Base-by-base conservation (phyloP, 345 rosid genomes). In the Lepidium africanum region DNA sequence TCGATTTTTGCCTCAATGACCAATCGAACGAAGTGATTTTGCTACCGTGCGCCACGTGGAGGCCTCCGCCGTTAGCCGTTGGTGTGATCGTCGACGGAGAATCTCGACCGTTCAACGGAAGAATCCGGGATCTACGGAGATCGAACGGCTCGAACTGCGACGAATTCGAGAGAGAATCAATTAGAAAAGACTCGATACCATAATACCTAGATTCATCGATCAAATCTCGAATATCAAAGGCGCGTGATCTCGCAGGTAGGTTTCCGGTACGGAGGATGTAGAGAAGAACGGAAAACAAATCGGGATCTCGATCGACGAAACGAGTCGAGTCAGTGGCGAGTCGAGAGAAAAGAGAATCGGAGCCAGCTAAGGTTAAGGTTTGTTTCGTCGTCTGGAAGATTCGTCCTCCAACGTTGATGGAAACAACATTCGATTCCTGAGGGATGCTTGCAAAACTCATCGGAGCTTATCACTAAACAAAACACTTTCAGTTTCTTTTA, bases 21-120 rank as follows among this genome's bases (percentile, higher is more conserved):
- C 97, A 91, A 64, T 89, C 99, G n/a, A 87, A 94, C 3, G 96
- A 83, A 0, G 96, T 87, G 73, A 91, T 91, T 70, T 89, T 87
- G 84, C 96, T 85, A 0, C 99, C 99, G 72, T 91, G 96, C 4
- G 93, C 79, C 5, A 89, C 99, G 52, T 83, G 96, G 42, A 91
- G 65, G 5, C 91, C 78, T 43, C 97, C 96, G 4, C 42, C 71
- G 25, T 81, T 77, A 9, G 77, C 61, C 36, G 91, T 74, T 6
- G 99, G 68, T 8, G 89, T 63, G 10, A 86, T 64, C n/a, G 86
- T 40, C 0, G 99, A 89, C 3, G 91, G 86, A 3, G 82, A 75
- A 62, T 87, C 96, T 3, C 97, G 86, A 55, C 96, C 96, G 59
- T 82, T 89, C 37, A 91, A 65, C 4, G 77, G 83, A 49, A 89